Conservation (phyloP, 2,329 filamentous ascomycete species). For the Xylaria sp. region DNA sequence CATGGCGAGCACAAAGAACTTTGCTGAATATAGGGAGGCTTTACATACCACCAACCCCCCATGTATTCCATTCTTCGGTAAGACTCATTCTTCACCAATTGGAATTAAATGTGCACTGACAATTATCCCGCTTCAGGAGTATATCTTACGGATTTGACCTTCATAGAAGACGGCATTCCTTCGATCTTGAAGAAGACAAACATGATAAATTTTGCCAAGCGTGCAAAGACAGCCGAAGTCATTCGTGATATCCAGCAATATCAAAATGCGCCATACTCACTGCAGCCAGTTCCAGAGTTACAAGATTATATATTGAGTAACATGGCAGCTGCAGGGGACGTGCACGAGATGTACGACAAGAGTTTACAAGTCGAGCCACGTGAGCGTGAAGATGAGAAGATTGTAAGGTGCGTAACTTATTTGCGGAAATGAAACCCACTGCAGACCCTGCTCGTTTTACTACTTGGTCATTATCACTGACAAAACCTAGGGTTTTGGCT, state of each 20-base stretch:
- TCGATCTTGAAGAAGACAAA: slow-evolving; percentile 96
- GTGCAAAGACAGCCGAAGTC: slow-evolving; percentile 96
- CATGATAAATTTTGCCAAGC: slow-evolving; percentile 98
- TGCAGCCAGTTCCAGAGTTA: slow-evolving; percentile 89
- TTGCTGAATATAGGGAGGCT: slow-evolving; percentile 93
- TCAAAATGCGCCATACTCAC: slow-evolving; percentile 94
- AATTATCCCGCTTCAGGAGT: slow-evolving; percentile 69
- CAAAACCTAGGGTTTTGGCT: slow-evolving; percentile 63
- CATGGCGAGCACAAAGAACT: slow-evolving; percentile 98
- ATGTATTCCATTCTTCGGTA: slow-evolving; percentile 98
- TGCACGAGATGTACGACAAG: slow-evolving; percentile 99
- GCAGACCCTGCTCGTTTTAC: background rate
- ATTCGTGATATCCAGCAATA: slow-evolving; percentile 99
- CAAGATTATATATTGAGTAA: slow-evolving; percentile 98
- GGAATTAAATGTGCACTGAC: slow-evolving; percentile 2
- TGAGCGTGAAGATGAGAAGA: slow-evolving; percentile 98
- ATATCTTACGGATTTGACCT: slow-evolving; percentile 95
- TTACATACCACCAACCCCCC: slow-evolving; percentile 93
- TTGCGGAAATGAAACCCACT: slow-evolving; percentile 16
- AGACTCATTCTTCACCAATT: slow-evolving; percentile 42
- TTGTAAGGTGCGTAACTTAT: slow-evolving; percentile 81
- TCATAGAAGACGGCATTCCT: slow-evolving; percentile 98
- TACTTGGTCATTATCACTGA: slow-evolving; percentile 41
- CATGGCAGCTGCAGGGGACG: slow-evolving; percentile 93
- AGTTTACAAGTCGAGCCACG: slow-evolving; percentile 92